These are phyloP conservation scores for Plasmodium vivax DNA, from an alignment of 169 alveolate genomes.

Conservation along the genomic window DNA sequence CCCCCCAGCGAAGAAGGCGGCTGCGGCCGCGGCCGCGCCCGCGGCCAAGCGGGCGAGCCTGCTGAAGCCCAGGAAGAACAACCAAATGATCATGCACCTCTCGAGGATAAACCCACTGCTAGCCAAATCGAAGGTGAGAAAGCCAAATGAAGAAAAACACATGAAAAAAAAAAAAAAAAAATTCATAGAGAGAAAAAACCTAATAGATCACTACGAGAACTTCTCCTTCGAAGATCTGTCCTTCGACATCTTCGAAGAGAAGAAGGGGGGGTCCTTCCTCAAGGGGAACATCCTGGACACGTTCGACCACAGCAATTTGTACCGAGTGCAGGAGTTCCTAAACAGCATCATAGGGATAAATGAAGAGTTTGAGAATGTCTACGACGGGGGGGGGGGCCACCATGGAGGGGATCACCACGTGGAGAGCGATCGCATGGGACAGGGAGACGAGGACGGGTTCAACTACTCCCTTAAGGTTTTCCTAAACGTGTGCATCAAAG, in stretches of 20 bases:
- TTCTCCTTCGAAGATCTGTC: slow-evolving; percentile 59
- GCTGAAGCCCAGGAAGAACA: slow-evolving; percentile 17
- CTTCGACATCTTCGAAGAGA: slow-evolving; percentile 39
- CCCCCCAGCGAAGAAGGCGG: neutral
- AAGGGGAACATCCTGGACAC: slow-evolving; percentile 36
- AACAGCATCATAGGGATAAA: slow-evolving; percentile 55
- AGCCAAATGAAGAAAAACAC: slow-evolving; percentile 72
- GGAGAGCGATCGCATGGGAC: too few relatives aligned
- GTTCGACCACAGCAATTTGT: slow-evolving; percentile 39
- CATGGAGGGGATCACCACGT: neutral
- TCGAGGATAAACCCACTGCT: slow-evolving; percentile 62
- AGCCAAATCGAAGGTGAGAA: slow-evolving; percentile 51
- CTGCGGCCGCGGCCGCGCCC: too few relatives aligned
- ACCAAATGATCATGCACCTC: slow-evolving; percentile 45
- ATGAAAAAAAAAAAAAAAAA: slow-evolving; percentile 55
- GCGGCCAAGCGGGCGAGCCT: neutral
- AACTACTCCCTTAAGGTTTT: slow-evolving; percentile 39
- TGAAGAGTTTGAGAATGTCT: slow-evolving; percentile 57
- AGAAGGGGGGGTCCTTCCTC: slow-evolving; percentile 1
- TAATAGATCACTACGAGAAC: slow-evolving; percentile 57
- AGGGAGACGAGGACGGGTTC: slow-evolving; percentile 13
- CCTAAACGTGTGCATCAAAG: slow-evolving; percentile 60
- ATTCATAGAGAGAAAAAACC: slow-evolving; percentile 44
- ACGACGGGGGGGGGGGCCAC: neutral
- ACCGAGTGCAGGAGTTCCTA: slow-evolving; percentile 45